Base-by-base conservation (phyloP, 2,329 filamentous ascomycete genomes). In the Fusarium camptoceras region DNA sequence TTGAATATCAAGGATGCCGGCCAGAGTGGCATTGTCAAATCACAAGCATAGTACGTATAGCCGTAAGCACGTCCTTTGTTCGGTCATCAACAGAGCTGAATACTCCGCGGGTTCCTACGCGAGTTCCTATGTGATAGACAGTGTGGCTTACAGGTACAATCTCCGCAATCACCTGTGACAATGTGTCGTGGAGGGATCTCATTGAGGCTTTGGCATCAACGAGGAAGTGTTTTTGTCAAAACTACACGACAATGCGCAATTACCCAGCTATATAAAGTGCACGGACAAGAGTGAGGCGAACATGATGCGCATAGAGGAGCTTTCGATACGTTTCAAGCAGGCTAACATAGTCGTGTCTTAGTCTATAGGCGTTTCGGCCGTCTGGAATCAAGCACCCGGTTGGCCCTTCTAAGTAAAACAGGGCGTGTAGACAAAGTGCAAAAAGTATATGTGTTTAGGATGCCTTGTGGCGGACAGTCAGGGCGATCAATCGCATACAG, bases 401-500 rank as follows among this genome's bases (percentile, higher is more conserved):
- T 49, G 47, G 55, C 8, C 24, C n/a, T 16, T 27, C 16, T 14
- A 37, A 41, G 22, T 34, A 41, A 55, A 65, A 39, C 59, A 65
- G 68, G 64, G 64, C 64, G 63, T 55, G 30, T 28, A 39, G 25
- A 37, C 25, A 30, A 43, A 18, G 25, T 50, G 31, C 15, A 22
- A 48, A 48, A 39, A 64, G 44, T 27, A n/a, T 48, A 51, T 44
- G 46, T 41, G 51, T 53, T 42, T 50, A 18, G 30, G 55, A 56
- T 54, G 66, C 66, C 60, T 70, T 54, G 18, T 16, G 44, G 55
- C 50, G 51, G 53, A 31, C 54, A 68, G 59, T 57, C 48, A 51
- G 66, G 61, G 56, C 48, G 48, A 64, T 63, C 51, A 56, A 46
- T 39, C 22, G 22, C 27, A 47, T 55, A 37, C 62, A 71, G 50